Conservation (phyloP, 1,284 basidiomycete genomes). For the Cryptococcus jaspeensis region DNA sequence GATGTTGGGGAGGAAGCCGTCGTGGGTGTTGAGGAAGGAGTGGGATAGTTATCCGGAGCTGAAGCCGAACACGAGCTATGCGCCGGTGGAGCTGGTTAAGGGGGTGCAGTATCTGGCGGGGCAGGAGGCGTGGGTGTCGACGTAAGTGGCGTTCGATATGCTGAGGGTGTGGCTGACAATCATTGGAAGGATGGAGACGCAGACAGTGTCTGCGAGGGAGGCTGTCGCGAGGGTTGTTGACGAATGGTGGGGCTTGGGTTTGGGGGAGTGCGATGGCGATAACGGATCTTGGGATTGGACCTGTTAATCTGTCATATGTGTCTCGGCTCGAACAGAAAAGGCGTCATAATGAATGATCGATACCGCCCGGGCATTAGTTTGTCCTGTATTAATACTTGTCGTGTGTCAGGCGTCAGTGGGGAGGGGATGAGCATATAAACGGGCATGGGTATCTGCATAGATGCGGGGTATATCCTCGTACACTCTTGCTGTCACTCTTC, state of each 20-base stretch:
- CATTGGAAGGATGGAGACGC: slow-evolving; percentile 78
- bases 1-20: slow-evolving; percentile 59
- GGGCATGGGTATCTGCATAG: slow-evolving; percentile 12
- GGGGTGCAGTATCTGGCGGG: slow-evolving; percentile 86
- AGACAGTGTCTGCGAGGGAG: slow-evolving; percentile 79
- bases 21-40: slow-evolving; percentile 81
- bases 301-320: too few species aligned
- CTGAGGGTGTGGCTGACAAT: too few species aligned
- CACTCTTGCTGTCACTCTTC: neutral
- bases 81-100: slow-evolving; percentile 69
- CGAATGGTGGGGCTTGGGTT: slow-evolving; percentile 59
- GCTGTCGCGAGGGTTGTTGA: slow-evolving; percentile 71
- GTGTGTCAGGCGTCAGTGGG: too few species aligned
- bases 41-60: slow-evolving; percentile 57
- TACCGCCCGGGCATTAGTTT: too few species aligned
- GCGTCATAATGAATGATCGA: too few species aligned
- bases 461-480: slow-evolving; percentile 16
- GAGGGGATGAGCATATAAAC: neutral
- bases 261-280: slow-evolving; percentile 42
- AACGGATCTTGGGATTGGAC: slow-evolving; percentile 47
- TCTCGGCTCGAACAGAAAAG: too few species aligned
- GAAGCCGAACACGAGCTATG: slow-evolving; percentile 65
- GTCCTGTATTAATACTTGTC: too few species aligned
- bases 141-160: slow-evolving; percentile 28
- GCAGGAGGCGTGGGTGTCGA: slow-evolving; percentile 70